Evolutionary conservation across 169 alveolate species (phyloP).

Genomic region (Plasmodium gonderi): DNA sequence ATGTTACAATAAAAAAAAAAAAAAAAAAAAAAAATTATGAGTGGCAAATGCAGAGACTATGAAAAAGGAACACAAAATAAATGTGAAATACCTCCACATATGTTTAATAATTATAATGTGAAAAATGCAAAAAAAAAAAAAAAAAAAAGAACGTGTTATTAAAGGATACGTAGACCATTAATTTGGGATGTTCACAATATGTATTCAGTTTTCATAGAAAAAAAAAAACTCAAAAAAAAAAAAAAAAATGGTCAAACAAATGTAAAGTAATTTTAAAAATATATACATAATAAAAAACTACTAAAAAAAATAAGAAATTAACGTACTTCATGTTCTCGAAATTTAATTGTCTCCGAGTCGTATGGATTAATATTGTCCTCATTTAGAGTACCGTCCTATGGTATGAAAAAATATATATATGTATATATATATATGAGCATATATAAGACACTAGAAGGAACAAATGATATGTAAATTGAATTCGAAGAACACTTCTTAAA

Average conservation of each 20-base stretch:
- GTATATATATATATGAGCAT: neutral
- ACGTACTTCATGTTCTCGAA: slow-evolving; percentile 40
- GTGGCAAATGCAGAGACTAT: neutral
- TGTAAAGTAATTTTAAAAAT: too few species aligned
- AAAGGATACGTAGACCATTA: too few species aligned
- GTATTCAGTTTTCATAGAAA: too few species aligned
- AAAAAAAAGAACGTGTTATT: too few species aligned
- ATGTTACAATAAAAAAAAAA: too few species aligned
- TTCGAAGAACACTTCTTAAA: neutral
- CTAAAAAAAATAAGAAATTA: too few species aligned
- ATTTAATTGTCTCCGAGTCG: slow-evolving; percentile 20
- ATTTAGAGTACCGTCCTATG: slow-evolving; percentile 7
- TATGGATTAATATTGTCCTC: slow-evolving; percentile 14
- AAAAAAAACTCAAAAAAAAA: too few species aligned
- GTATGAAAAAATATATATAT: neutral
- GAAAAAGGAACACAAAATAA: neutral
- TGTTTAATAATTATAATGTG: neutral
- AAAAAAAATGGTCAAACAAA: too few species aligned
- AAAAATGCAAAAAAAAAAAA: too few species aligned
- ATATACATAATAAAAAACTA: too few species aligned
- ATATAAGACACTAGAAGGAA: neutral
- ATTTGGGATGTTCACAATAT: too few species aligned
- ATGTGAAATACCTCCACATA: neutral
- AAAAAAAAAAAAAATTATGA: neutral
- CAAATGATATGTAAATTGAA: neutral